Base-by-base conservation (phyloP, 176 grass and related monocot species). In the Rhynchospora breviuscula region DNA sequence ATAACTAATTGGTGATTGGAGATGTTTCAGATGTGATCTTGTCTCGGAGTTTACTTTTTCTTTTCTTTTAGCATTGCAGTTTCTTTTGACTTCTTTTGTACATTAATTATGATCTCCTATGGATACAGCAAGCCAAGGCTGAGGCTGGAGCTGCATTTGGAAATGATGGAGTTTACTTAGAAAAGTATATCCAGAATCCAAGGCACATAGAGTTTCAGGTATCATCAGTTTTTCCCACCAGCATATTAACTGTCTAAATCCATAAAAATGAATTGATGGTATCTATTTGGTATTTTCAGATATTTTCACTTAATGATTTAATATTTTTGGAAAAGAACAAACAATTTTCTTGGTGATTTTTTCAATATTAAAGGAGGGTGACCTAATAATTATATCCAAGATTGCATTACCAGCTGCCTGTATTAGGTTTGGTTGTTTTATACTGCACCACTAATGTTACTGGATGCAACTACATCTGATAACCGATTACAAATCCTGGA, bases 121-220 rank as follows among this genome's bases (percentile, higher is more conserved):
- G 60, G 65, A 29, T 84, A 69, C 85, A 90, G 88, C 85, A 90
- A 90, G 88, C 88, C 67, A 90, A 90, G 62, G 71, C 85, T 87
- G 88, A 90, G 51, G 88, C 88, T 17, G 88, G 85, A 72, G 88
- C 88, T 31, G 84, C 88, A 58, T 90, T 90, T 84, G 88, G 88
- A 52, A 90, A 90, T 90, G 88, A 90, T 87, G 88, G 88, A 58
- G 88, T 90, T 75, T 90, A 89, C 58, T 84, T 90, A 83, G 88
- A 90, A 63, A 90, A 90, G 64, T 90, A 87, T 65, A 84, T 90
- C 75, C 78, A 90, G 56, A 90, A 90, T 84, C 88, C 88, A 87
- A 80, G 88, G 19, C 88, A 90, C 53, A 90, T 90, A 63, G 88
- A 90, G 26, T 90, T 90, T 84, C 88, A 90, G 88, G 85, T 90